phyloP scores from a whole-genome alignment of 805 yeast genomes.

The Metschnikowia gruessii region DNA sequence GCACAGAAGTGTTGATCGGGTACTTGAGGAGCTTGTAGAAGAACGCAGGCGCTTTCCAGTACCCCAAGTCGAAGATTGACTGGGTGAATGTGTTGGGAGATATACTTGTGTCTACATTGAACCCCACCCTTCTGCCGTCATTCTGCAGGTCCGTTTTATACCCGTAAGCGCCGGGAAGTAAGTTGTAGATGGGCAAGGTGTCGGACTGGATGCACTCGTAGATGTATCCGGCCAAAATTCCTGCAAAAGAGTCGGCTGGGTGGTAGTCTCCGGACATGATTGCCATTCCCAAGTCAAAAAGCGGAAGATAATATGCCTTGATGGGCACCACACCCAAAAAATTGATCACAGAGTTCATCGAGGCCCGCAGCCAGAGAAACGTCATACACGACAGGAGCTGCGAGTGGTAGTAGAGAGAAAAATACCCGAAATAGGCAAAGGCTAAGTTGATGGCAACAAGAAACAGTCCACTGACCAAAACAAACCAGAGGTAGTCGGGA shows the following conservation, averaged over 20 bases:
- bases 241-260: slow-evolving; percentile 43
- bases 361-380: slow-evolving; percentile 59
- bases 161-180: slow-evolving; percentile 33
- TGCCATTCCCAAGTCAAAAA: slow-evolving; percentile 33
- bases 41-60: slow-evolving; percentile 53
- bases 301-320: slow-evolving; percentile 54
- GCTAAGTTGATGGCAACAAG: slow-evolving; percentile 35
- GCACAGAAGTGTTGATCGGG: slow-evolving; percentile 25
- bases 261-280: slow-evolving; percentile 43
- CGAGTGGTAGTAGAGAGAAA: slow-evolving; percentile 27
- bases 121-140: slow-evolving; percentile 30
- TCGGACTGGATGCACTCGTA: slow-evolving; percentile 62
- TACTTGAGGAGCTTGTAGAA: slow-evolving; percentile 31
- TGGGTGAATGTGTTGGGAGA: slow-evolving; percentile 12
- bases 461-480: slow-evolving; percentile 46
- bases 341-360: slow-evolving; percentile 50
- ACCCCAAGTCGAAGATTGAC: slow-evolving; percentile 50
- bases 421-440: slow-evolving; percentile 12
- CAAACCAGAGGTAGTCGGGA: slow-evolving; percentile 58
- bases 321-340: slow-evolving; percentile 52
- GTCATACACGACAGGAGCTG: slow-evolving; percentile 54
- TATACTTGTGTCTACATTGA: slow-evolving; percentile 15
- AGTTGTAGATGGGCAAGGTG: slow-evolving; percentile 43
- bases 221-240: slow-evolving; percentile 54
- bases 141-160: neutral